Evolutionary conservation across 768 basidiomycete species (phyloP), one percentile per base, ranked within the genome.

Genomic region (Tulasnella sp.): DNA sequence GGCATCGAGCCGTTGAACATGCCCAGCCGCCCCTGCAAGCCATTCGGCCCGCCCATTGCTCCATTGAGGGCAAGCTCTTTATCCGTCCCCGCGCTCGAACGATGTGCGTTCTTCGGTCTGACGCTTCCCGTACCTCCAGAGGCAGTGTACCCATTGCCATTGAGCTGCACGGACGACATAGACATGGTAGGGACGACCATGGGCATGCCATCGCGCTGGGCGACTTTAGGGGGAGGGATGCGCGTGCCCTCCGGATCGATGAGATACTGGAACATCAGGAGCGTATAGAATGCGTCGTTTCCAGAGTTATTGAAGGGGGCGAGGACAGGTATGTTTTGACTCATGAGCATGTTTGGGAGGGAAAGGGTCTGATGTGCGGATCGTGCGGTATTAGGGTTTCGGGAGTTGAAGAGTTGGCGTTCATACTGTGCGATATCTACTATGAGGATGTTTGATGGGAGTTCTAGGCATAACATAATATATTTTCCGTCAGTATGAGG

Each of bases 271-370:
- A 90, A 73, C 11, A 75, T 79, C 43, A 85, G 79, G 27, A 91
- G 76, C 52, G 73, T 72, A 74, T 85, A 73, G 65, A 85, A 80
- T 2, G 88, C 84, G 62, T 87, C 83, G 68, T 91, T 91, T 12
- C 87, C 87, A n/a, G 87, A 73, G 65, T 89, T 88, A 68, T 85
- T 80, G 25, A 56, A 55, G 11, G 55, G 60, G 59, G 78, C 80
- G 61, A 66, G 66, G 53, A 69, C 43, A 65, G 69, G 67, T 53
- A 76, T 65, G 17, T 77, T 74, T 34, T 86, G 74, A 3, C 84
- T 83, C 56, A 73, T 76, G n/a, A 90, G 69, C 41, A 86, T 69
- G 63, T 75, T 77, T 10, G 79, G 75, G 1, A 90, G 76, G 21
- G 82, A 80, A n/a, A 89, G 76, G 1, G 75, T 73, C 24, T 60